Evolutionary conservation across 176 grass and related monocot genomes (phyloP).

Genomic region (Oryza nivara): DNA sequence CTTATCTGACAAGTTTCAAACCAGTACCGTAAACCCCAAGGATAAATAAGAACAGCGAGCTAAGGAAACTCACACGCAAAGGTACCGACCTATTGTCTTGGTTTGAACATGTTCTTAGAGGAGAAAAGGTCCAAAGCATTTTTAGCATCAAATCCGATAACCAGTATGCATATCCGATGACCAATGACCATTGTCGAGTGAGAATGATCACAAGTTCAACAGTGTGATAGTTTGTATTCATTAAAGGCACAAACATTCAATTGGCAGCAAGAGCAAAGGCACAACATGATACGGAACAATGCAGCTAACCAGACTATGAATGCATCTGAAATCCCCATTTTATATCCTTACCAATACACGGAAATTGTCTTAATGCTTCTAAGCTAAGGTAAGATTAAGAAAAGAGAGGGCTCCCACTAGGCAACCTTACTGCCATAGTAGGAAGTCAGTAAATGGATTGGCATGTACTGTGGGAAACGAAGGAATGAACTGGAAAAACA

Average conservation of each 20-base stretch:
- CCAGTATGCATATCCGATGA: not conserved
- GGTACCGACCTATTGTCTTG: too few species aligned
- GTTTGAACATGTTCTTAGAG: too few species aligned
- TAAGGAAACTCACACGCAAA: too few species aligned
- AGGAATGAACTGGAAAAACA: not conserved
- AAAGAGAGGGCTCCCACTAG: not conserved
- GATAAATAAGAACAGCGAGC: too few species aligned
- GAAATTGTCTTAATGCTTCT: not conserved
- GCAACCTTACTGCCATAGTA: not conserved
- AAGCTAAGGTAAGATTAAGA: not conserved
- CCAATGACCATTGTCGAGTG: not conserved
- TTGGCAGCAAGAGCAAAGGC: not conserved
- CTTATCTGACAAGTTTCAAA: not conserved
- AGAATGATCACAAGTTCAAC: not conserved
- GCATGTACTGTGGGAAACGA: not conserved
- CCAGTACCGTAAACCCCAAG: not conserved
- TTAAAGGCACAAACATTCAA: not conserved
- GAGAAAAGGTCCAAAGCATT: too few species aligned
- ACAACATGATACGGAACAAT: not conserved
- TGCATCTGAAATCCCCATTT: not conserved
- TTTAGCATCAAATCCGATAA: not conserved
- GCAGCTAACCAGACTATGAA: not conserved
- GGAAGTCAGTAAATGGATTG: too few species aligned
- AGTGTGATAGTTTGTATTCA: not conserved
- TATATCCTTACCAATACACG: not conserved